Evolutionary conservation across 1,284 basidiomycete genomes (phyloP).

Genomic region (Xerocomus nothofagi): DNA sequence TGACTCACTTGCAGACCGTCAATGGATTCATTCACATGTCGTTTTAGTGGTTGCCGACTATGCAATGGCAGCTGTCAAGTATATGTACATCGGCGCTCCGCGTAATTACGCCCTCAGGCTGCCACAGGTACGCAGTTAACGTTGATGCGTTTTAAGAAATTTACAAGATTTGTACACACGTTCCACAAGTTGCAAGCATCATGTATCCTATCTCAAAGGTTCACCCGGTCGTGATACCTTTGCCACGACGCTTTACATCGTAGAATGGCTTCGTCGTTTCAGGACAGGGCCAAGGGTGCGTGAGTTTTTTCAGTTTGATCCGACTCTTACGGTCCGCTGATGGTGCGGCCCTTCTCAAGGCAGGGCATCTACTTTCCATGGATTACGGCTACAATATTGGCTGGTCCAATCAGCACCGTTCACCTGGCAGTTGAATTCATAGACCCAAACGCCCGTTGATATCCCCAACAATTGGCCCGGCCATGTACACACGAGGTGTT

Average conservation of each 20-base stretch:
- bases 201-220: background rate
- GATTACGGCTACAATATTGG: background rate
- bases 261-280: background rate
- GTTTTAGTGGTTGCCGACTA: no score
- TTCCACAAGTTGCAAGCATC: background rate
- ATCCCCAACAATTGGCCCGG: background rate
- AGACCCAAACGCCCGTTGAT: background rate
- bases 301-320: background rate
- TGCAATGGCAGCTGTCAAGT: no score
- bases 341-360: background rate
- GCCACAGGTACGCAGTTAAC: no score
- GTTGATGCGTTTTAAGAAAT: no score
- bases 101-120: no score
- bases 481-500: slow-evolving; percentile 21
- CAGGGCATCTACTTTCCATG: background rate
- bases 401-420: slow-evolving; percentile 7
- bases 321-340: background rate
- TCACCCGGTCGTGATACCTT: background rate
- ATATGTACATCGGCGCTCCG: background rate
- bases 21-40: no score
- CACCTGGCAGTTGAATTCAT: background rate
- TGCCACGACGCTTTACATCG: background rate
- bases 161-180: no score
- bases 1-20: no score
- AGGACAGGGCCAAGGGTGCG: background rate